phyloP scores from a whole-genome alignment of 2,329 filamentous ascomycete species.

The Chrysoporthe cubensis region DNA sequence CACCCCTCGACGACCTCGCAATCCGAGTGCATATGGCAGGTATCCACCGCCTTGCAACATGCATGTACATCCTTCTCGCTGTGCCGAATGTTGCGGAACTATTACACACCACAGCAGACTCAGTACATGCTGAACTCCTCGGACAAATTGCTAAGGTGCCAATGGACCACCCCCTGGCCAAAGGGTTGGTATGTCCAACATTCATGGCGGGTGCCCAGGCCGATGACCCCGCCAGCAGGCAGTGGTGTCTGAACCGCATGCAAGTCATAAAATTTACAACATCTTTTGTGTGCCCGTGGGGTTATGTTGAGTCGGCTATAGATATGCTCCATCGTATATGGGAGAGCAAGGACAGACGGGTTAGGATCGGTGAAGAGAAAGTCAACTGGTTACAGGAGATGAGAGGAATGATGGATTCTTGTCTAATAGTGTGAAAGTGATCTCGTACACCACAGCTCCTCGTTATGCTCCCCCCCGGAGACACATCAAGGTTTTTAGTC shows the following conservation, averaged over 20 bases:
- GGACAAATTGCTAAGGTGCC: conserved; percentile 52
- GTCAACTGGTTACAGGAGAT: conserved; percentile 50
- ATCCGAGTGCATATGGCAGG: conserved; percentile 47
- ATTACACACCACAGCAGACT: conserved; percentile 26
- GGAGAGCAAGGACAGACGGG: conserved; percentile 38
- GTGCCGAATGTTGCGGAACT: conserved; percentile 29
- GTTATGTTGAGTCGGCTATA: conserved; percentile 52
- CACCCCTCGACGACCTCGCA: conserved; percentile 41
- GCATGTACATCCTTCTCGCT: conserved; percentile 51
- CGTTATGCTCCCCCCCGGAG: no score
- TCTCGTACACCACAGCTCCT: background rate
- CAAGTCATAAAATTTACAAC: conserved; percentile 37
- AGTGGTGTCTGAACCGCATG: conserved; percentile 54
- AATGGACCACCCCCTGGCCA: conserved; percentile 55
- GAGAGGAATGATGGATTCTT: conserved; percentile 46
- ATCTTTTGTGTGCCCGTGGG: conserved; percentile 50
- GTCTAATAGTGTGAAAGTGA: conserved; percentile 45
- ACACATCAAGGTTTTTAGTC: no score
- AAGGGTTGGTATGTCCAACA: conserved; percentile 60
- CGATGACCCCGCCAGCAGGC: conserved; percentile 44
- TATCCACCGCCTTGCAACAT: conserved; percentile 48
- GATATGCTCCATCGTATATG: conserved; percentile 51
- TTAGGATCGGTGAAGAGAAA: conserved; percentile 30
- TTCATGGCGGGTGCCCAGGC: conserved; percentile 61
- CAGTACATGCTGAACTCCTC: conserved; percentile 51